Evolutionary conservation across 2,329 filamentous ascomycete species (phyloP).

Genomic region (Penicillium sp.): DNA sequence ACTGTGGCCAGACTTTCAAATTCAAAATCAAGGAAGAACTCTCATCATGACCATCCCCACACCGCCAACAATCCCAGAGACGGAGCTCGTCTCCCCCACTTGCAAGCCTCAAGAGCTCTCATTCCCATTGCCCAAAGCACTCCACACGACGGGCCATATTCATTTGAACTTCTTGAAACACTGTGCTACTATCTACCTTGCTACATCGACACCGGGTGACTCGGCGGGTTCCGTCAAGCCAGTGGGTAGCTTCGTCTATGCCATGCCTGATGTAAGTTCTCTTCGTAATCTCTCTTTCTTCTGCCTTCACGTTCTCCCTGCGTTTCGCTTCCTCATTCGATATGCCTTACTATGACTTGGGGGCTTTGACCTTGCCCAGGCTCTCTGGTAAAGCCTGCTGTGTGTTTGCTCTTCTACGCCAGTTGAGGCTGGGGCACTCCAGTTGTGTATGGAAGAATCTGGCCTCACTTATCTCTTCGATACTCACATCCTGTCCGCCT

Average conservation of each 20-base stretch:
- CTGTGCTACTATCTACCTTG: constrained; percentile 59
- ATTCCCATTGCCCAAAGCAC: constrained; percentile 58
- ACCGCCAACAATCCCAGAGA: constrained; percentile 14
- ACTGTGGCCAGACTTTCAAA: neutral
- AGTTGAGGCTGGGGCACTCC: neutral
- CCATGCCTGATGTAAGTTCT: constrained; percentile 76
- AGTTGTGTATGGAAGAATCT: no score
- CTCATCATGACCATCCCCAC: constrained; percentile 17
- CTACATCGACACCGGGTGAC: constrained; percentile 53
- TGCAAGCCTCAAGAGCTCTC: constrained; percentile 55
- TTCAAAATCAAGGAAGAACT: no score
- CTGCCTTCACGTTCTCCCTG: neutral
- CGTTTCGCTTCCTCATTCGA: neutral
- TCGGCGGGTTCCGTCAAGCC: constrained; percentile 45
- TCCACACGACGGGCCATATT: constrained; percentile 59
- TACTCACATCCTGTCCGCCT: neutral
- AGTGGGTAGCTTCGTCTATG: constrained; percentile 91
- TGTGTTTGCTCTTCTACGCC: neutral
- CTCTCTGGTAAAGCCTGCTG: neutral
- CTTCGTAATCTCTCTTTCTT: neutral
- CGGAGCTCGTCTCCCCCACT: constrained; percentile 26
- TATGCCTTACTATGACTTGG: neutral
- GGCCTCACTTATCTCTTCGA: neutral
- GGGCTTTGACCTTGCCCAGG: neutral
- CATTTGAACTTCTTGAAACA: constrained; percentile 58